Conservation (phyloP, 2,329 filamentous ascomycete genomes). For the Aspergillus brasiliensis region DNA sequence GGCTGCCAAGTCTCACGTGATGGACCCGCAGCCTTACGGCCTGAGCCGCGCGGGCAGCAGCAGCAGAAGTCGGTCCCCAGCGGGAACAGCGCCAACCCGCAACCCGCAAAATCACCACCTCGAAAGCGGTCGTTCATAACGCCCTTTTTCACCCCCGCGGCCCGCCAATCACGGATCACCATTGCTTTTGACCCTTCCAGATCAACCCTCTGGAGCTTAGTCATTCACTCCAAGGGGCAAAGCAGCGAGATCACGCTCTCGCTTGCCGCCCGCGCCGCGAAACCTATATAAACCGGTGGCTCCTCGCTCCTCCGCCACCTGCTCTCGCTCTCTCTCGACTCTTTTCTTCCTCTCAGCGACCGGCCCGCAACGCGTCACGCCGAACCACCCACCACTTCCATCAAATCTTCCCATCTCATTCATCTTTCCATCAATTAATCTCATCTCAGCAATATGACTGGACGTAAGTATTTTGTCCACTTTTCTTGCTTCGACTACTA, state of each 20-base stretch:
- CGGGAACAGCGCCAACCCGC: constrained; percentile 9
- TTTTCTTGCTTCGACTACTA: constrained; percentile 2
- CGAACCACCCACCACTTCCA: constrained; percentile 17
- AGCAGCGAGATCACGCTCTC: constrained; percentile 21
- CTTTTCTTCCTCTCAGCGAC: constrained; percentile 15
- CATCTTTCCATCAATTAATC: constrained; percentile 5
- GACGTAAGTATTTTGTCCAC: constrained; percentile 38
- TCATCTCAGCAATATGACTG: constrained; percentile 38
- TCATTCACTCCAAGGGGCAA: constrained; percentile 20
- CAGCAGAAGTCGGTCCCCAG: neutral
- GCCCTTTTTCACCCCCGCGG: constrained; percentile 33
- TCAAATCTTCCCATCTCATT: constrained; percentile 19
- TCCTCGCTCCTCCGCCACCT: constrained; percentile 16
- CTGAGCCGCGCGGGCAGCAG: neutral
- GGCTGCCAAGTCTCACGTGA: constrained; percentile 23
- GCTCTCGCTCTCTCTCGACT: constrained; percentile 21
- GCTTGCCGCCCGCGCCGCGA: constrained; percentile 20
- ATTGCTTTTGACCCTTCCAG: constrained; percentile 26
- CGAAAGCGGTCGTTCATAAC: constrained; percentile 46
- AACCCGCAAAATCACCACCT: constrained; percentile 28
- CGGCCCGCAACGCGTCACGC: constrained; percentile 23
- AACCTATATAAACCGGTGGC: constrained; percentile 35
- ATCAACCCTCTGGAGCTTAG: constrained; percentile 29
- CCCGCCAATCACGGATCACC: constrained; percentile 38
- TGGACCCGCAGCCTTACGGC: neutral